Base-by-base conservation (phyloP, 805 yeast genomes). In the Saturnispora dispora region DNA sequence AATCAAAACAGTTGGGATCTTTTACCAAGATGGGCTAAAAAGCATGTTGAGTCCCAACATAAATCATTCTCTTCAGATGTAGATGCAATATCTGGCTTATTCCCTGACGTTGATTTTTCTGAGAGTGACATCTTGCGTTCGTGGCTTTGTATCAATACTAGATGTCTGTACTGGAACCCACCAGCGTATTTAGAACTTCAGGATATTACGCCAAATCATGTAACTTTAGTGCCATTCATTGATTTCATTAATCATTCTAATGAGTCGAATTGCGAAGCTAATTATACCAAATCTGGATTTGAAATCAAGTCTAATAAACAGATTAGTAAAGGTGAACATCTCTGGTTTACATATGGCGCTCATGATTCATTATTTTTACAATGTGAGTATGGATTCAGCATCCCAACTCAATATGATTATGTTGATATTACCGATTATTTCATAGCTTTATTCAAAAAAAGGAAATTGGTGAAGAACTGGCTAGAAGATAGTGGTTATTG, bases 161-260 rank as follows among this genome's bases (percentile, higher is more conserved):
- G 99, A 68, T 91, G 98, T 64, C 71, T 91, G 5, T 90, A 88
- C 63, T 82, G 83, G 82, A 74, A 77, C 3, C 66, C 87, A 2
- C 82, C 85, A 1, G 50, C 47, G 6, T 49, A 39, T 6, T 47
- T 65, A 45, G 20, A 23, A 13, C 25, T 46, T 22, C 17, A 46
- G 20, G n/a, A 37, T 11, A 36, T 13, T 37, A 17, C 28, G 25
- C 88, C 84, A 57, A 51, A 52, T 41, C 84, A 86, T 63, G 82
- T 91, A 70, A 88, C 98, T 2, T 70, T 91, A 78, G 97, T 91
- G 0, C 99, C 99, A 0, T 83, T 72, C 55, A 89, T 90, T 23
- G 99, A 91, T 68, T 85, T 87, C 63, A 69, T 91, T 48, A 93
- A 91, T 66, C 98, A 91, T 65, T 60, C 62, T 3, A 50, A 70